A percentile compares a stretch with the other conserved stretches of the same genome.
phyloP scores from a whole-genome alignment of 2,329 filamentous ascomycete species.

The Fusarium redolens region DNA sequence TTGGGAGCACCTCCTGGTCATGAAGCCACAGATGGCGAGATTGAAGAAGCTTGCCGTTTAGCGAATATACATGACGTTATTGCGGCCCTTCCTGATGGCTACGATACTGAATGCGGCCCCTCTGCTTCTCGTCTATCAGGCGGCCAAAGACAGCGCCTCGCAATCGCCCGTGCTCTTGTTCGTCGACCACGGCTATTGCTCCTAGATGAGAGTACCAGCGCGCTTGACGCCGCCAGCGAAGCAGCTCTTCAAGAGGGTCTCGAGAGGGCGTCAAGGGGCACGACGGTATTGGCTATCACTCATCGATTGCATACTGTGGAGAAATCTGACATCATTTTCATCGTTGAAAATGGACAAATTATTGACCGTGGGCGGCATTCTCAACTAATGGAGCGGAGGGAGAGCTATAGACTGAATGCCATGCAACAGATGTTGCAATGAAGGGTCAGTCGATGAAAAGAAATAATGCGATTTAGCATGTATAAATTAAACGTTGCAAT shows the following conservation, averaged over 20 bases:
- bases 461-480: background rate
- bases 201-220: constrained; percentile 84
- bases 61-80: constrained; percentile 81
- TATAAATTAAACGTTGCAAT: background rate
- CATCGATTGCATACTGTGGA: constrained; percentile 67
- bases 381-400: constrained; percentile 63
- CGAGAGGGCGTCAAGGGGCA: constrained; percentile 64
- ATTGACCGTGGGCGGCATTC: constrained; percentile 64
- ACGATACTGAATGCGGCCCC: constrained; percentile 74
- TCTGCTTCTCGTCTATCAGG: constrained; percentile 80
- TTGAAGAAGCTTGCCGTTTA: constrained; percentile 72
- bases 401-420: constrained; percentile 63
- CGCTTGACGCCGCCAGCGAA: constrained; percentile 78
- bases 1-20: constrained; percentile 65
- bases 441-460: background rate
- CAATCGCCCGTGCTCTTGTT: constrained; percentile 81
- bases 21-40: constrained; percentile 67
- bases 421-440: constrained; percentile 60
- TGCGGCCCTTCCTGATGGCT: constrained; percentile 69
- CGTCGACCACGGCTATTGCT: constrained; percentile 75
- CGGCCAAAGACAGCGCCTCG: constrained; percentile 81
- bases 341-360: constrained; percentile 64
- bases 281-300: constrained; percentile 69
- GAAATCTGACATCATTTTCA: constrained; percentile 66
- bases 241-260: constrained; percentile 70